phyloP scores from a whole-genome alignment of 2,329 filamentous ascomycete genomes.

The Clonostachys chloroleuca region DNA sequence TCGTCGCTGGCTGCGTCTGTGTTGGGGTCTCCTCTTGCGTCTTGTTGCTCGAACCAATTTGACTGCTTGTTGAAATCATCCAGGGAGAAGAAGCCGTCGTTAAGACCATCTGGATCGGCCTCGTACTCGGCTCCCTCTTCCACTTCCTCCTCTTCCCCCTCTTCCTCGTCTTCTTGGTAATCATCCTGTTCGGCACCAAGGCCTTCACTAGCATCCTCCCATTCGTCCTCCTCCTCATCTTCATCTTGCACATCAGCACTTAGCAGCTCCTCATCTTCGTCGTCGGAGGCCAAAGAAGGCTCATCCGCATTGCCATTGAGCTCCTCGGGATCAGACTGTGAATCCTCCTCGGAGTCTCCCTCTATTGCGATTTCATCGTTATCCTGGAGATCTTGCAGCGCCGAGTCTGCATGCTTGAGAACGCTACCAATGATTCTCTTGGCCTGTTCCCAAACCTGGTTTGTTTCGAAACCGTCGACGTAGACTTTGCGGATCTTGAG shows the following conservation, averaged over 20 bases:
- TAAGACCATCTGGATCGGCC: constrained; percentile 73
- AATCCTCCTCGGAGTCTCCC: constrained; percentile 27
- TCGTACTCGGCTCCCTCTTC: constrained; percentile 41
- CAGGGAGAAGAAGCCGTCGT: constrained; percentile 97
- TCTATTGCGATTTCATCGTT: constrained; percentile 27
- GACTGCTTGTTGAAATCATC: constrained; percentile 96
- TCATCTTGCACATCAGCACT: constrained; percentile 15
- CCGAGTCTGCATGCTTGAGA: constrained; percentile 40
- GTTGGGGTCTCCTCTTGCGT: constrained; percentile 70
- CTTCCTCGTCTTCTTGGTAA: constrained; percentile 22
- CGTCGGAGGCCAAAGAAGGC: not conserved
- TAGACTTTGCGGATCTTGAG: constrained; percentile 81
- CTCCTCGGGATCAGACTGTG: constrained; percentile 9
- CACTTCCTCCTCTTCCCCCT: constrained; percentile 31
- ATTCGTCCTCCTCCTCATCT: constrained; percentile 29
- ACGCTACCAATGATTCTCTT: constrained; percentile 68
- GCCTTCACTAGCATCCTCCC: constrained; percentile 8
- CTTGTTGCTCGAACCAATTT: constrained; percentile 83
- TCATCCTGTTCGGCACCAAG: constrained; percentile 21
- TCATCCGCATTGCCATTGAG: not conserved
- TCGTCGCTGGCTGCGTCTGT: constrained; percentile 75
- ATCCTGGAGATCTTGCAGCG: constrained; percentile 44
- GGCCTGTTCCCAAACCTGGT: constrained; percentile 93
- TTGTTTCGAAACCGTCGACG: constrained; percentile 78
- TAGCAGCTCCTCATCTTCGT: constrained; percentile 19